phyloP scores from a whole-genome alignment of 2,329 filamentous ascomycete genomes.

The Pseudocercospora fijiensis region DNA sequence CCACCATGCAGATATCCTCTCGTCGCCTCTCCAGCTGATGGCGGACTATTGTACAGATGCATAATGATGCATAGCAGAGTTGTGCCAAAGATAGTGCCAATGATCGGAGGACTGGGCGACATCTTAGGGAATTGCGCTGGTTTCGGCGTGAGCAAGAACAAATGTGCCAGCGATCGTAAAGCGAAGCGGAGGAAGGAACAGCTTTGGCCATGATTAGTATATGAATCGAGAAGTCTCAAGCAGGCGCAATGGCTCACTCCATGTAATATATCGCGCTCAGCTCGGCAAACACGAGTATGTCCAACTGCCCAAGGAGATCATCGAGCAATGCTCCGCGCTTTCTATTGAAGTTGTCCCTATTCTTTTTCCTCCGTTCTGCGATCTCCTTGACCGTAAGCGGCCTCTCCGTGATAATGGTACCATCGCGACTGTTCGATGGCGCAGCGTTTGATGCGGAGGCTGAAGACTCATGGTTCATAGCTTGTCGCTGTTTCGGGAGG shows the following conservation, averaged over 20 bases:
- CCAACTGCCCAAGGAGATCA: conserved; percentile 57
- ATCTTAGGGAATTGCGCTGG: conserved; percentile 52
- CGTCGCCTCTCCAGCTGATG: conserved; percentile 49
- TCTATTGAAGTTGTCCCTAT: conserved; percentile 39
- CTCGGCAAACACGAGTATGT: conserved; percentile 61
- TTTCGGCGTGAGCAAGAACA: conserved; percentile 60
- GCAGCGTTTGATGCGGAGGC: conserved; percentile 32
- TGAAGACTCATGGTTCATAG: conserved; percentile 42
- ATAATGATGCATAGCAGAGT: conserved; percentile 58
- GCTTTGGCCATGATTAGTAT: conserved; percentile 36
- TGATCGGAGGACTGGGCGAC: conserved; percentile 51
- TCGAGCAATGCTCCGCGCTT: conserved; percentile 53
- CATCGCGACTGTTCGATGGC: conserved; percentile 16
- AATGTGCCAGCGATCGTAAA: conserved; percentile 56
- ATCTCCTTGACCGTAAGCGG: conserved; percentile 26
- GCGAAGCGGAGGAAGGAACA: conserved; percentile 58
- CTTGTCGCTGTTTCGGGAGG: conserved; percentile 23
- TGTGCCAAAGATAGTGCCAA: conserved; percentile 54
- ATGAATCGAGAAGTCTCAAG: background rate
- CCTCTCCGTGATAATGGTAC: conserved; percentile 13
- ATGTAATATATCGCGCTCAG: conserved; percentile 62
- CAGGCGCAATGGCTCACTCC: conserved; percentile 50
- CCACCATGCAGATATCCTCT: conserved; percentile 61
- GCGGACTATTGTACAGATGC: conserved; percentile 47
- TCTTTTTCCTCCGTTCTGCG: conserved; percentile 33